Base-by-base conservation (phyloP, 805 yeast genomes). In the Suhomyces canberraensis region DNA sequence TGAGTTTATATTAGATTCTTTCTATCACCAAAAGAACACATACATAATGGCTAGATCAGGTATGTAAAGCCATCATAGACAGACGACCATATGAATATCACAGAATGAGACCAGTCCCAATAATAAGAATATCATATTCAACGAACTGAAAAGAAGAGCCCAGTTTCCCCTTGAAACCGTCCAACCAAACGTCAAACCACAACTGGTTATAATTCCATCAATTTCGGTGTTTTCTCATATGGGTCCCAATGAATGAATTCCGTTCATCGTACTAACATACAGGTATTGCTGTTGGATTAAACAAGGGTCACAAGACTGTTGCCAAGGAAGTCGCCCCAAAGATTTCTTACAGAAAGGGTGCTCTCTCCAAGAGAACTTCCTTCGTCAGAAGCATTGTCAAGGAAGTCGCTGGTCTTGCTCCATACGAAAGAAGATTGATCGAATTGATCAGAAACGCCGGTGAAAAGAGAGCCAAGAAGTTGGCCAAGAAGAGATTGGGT, bases 391-490 rank as follows among this genome's bases (percentile, higher is more conserved):
- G 83, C 64, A 76, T 93, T 51, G 95, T 93, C 72, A 82, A 83
- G 71, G 99, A 93, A 79, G 97, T 93, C 61, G 77, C 95, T 59
- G 98, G 98, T 72, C 81, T 93, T 69, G 96, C 99, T 56, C 98
- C 99, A 76, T 93, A 93, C 76, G 99, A 93, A 81, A 90, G 96
- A 82, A 90, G 99, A 79, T 83, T 93, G 71, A 85, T 95, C 66
- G 99, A 93, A 79, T 82, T 93, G 78, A 81, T 93, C 84, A 93
- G 98, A 84, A 93, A 95, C 80, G 90, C 96, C 71, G 96, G 96
- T 83, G 99, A 93, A 79, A 93, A 93, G 95, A 93, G 98, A 81
- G 98, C 99, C 60, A 87, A 93, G 88, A 93, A 93, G 89, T 89
- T 93, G 69, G 97, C 98, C 58, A 93, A 93, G 93, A 93, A 87